Evolutionary conservation across 441 rosid genomes (phyloP).

Genomic region (Pelargonium myrrhifolium): DNA sequence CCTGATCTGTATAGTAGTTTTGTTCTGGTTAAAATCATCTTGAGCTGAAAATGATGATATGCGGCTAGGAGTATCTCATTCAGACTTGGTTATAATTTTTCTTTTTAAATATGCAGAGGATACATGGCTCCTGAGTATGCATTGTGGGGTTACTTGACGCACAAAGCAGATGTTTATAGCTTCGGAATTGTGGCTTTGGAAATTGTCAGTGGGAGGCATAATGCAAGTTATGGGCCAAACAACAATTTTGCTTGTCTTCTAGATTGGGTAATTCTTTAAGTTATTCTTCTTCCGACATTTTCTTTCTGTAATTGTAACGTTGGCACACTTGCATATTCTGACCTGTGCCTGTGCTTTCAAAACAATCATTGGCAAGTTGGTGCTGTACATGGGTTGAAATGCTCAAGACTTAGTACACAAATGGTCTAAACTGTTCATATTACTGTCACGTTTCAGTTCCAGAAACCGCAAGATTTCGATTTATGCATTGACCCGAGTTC

Average conservation of each 20-base stretch:
- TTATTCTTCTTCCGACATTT: background rate
- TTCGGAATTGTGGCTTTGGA: constrained; percentile 54
- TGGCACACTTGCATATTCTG: background rate
- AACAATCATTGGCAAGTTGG: too few species aligned
- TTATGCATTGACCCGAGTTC: too few species aligned
- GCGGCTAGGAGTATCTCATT: background rate
- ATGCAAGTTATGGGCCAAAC: constrained; percentile 39
- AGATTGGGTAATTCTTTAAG: constrained; percentile 43
- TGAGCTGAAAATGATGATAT: background rate
- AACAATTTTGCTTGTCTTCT: constrained; percentile 41
- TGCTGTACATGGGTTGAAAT: too few species aligned
- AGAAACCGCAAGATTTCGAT: too few species aligned
- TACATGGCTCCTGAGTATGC: constrained; percentile 80
- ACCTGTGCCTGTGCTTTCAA: too few species aligned
- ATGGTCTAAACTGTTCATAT: too few species aligned
- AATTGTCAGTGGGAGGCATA: constrained; percentile 50
- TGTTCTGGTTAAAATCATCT: background rate
- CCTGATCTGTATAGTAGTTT: background rate
- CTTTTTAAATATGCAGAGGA: constrained; percentile 40
- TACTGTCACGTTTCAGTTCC: too few species aligned
- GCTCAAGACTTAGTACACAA: too few species aligned
- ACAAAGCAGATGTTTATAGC: constrained; percentile 68
- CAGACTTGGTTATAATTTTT: background rate
- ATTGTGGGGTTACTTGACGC: constrained; percentile 50
- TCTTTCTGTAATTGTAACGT: background rate